Evolutionary conservation across 352 stramenopile species (phyloP).

Genomic region (Pythium diclinum): DNA sequence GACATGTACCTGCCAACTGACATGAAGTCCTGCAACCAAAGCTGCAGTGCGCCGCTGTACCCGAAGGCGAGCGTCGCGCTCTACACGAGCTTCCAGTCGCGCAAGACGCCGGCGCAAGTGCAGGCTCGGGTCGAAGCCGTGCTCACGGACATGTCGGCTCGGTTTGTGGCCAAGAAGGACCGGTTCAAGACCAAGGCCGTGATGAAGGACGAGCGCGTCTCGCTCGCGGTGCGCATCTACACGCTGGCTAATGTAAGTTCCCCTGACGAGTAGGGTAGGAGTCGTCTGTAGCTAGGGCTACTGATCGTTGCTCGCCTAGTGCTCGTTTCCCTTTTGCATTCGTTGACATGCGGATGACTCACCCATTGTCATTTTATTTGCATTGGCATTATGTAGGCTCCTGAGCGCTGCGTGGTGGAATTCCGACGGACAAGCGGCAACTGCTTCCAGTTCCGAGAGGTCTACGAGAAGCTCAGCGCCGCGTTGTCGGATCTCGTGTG

Average conservation of each 20-base stretch:
- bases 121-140: constrained; percentile 54
- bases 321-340: constrained; percentile 3
- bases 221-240: constrained; percentile 62
- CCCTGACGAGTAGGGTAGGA: background rate
- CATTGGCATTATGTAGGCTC: constrained; percentile 28
- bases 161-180: constrained; percentile 52
- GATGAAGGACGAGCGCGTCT: constrained; percentile 54
- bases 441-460: constrained; percentile 71
- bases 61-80: constrained; percentile 55
- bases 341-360: background rate
- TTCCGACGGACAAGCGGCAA: constrained; percentile 67
- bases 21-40: constrained; percentile 6
- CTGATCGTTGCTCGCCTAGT: background rate
- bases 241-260: constrained; percentile 66
- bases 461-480: constrained; percentile 63
- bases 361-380: constrained; percentile 10
- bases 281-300: background rate
- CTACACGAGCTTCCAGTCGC: constrained; percentile 77
- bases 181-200: constrained; percentile 75
- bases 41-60: constrained; percentile 42
- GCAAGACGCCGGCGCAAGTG: constrained; percentile 40
- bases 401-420: constrained; percentile 60
- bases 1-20: constrained; percentile 11
- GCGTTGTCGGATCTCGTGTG: constrained; percentile 56
- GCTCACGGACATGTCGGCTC: constrained; percentile 44